These are phyloP conservation scores for Fraxinus latifolia DNA, from an alignment of 305 asterid species.

Conservation along the genomic window DNA sequence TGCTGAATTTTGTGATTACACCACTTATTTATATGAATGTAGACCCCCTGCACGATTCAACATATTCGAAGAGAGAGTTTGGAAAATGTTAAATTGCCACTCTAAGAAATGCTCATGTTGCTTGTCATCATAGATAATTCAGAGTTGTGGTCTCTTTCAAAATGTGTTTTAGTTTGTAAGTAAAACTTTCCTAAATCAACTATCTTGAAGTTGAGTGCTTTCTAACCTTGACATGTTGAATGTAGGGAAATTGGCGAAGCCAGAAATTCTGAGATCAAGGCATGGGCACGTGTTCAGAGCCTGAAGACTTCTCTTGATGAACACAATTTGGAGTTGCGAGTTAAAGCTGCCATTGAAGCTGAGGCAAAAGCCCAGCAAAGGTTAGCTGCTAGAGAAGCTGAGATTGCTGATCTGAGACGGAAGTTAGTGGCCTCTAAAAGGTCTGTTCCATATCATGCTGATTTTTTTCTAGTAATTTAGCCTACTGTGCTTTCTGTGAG, in stretches of 20 bases:
- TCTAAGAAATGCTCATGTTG: constrained; percentile 15
- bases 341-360: constrained; percentile 90
- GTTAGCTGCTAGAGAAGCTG: constrained; percentile 91
- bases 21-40: not conserved
- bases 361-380: constrained; percentile 90
- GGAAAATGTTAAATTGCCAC: not conserved
- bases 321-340: constrained; percentile 77
- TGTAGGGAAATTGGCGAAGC: constrained; percentile 82
- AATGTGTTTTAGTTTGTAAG: constrained; percentile 2
- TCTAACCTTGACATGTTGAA: constrained; percentile 23
- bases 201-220: not conserved
- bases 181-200: not conserved
- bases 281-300: constrained; percentile 87
- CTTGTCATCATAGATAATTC: not conserved
- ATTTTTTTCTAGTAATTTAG: constrained; percentile 4
- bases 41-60: not conserved
- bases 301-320: constrained; percentile 83
- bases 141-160: constrained; percentile 16
- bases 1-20: not conserved
- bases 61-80: constrained; percentile 7
- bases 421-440: constrained; percentile 73
- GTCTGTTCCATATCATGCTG: constrained; percentile 31
- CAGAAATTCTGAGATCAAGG: constrained; percentile 67
- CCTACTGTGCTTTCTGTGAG: not conserved
- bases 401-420: constrained; percentile 88